Evolutionary conservation across 2,329 filamentous ascomycete species (phyloP).

Genomic region (Aspergillus sp.): DNA sequence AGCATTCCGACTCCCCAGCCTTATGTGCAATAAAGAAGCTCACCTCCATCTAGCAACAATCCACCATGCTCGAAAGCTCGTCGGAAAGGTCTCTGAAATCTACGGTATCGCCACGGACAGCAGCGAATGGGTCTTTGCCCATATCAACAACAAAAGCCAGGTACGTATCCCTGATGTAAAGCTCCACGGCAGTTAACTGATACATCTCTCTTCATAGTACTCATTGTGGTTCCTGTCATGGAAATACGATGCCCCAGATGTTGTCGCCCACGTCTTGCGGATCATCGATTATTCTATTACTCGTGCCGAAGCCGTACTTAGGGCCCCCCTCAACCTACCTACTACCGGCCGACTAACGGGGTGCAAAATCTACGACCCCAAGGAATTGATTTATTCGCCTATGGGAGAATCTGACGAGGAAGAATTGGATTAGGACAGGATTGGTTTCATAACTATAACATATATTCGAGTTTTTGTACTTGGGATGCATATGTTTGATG

Average conservation of each 20-base stretch:
- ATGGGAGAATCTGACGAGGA: not conserved
- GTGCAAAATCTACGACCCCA: not conserved
- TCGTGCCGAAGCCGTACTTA: not conserved
- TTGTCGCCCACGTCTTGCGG: not conserved
- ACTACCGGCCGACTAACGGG: not conserved
- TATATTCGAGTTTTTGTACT: not conserved
- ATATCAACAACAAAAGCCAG: not conserved
- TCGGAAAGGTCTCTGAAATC: not conserved
- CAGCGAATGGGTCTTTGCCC: not conserved
- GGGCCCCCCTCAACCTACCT: not conserved
- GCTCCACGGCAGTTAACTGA: not conserved
- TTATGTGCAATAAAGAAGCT: not conserved
- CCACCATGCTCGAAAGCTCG: not conserved
- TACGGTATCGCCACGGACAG: constrained; percentile 1
- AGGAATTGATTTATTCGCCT: not conserved
- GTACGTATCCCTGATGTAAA: not conserved
- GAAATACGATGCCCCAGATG: not conserved
- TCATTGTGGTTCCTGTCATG: not conserved
- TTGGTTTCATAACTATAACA: not conserved
- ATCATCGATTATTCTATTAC: not conserved
- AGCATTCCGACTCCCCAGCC: not conserved
- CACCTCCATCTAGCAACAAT: not conserved
- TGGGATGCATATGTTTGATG: not conserved
- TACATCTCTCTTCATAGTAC: not conserved
- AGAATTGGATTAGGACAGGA: too few species aligned